phyloP scores from a whole-genome alignment of 352 stramenopile genomes.

The Phytophthora sojae region DNA sequence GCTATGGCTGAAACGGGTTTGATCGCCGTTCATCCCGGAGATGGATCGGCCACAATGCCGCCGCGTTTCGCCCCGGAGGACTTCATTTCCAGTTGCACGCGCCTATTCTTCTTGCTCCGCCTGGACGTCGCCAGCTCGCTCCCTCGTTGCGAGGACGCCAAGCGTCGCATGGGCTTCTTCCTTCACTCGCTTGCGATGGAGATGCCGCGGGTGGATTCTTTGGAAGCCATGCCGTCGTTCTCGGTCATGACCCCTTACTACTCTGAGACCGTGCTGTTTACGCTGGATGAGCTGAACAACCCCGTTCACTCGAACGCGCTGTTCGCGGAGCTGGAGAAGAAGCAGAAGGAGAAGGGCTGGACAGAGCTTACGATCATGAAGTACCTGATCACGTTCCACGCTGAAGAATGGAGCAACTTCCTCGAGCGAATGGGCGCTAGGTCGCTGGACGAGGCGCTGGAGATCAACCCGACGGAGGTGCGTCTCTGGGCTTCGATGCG shows the following conservation, averaged over 20 bases:
- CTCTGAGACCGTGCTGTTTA: constrained; percentile 88
- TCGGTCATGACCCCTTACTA: constrained; percentile 92
- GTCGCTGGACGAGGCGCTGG: constrained; percentile 76
- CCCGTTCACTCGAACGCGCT: constrained; percentile 84
- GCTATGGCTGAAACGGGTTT: constrained; percentile 62
- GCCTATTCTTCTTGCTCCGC: constrained; percentile 83
- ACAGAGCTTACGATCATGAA: constrained; percentile 88
- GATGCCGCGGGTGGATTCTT: constrained; percentile 75
- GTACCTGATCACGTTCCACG: constrained; percentile 89
- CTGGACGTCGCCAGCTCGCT: constrained; percentile 75
- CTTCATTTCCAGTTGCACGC: constrained; percentile 80
- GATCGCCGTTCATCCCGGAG: constrained; percentile 47
- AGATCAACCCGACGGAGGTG: constrained; percentile 72
- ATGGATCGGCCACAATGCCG: constrained; percentile 40
- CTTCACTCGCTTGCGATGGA: constrained; percentile 87
- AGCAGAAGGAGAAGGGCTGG: constrained; percentile 75
- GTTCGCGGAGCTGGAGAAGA: constrained; percentile 79
- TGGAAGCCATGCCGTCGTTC: constrained; percentile 89
- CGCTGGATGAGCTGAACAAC: constrained; percentile 87
- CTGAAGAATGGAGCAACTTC: constrained; percentile 91
- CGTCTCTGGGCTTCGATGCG: constrained; percentile 87
- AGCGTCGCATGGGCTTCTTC: constrained; percentile 90
- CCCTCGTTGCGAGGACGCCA: constrained; percentile 83
- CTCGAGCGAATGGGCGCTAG: constrained; percentile 79
- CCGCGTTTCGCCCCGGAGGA: constrained; percentile 63